These are phyloP conservation scores for Yueomyces sp. DNA, from an alignment of 805 yeast species.

Conservation along the genomic window DNA sequence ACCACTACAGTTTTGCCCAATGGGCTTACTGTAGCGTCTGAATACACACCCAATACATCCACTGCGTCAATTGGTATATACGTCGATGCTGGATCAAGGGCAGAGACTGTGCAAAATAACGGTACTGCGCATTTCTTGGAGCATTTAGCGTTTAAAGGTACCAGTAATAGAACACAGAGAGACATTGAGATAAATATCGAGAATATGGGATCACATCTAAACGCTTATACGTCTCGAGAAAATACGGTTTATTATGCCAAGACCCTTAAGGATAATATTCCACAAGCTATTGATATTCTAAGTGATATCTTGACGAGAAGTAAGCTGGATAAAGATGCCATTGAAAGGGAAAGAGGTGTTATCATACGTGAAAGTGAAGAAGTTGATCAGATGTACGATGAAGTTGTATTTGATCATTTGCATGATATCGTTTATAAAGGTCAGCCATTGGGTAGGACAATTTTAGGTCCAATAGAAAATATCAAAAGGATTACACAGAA, in stretches of 20 bases:
- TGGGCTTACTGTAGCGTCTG: slow-evolving; percentile 92
- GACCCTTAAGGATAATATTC: slow-evolving; percentile 66
- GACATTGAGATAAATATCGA: slow-evolving; percentile 87
- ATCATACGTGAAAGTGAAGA: slow-evolving; percentile 94
- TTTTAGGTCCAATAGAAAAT: slow-evolving; percentile 84
- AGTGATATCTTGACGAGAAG: slow-evolving; percentile 84
- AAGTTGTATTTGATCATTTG: slow-evolving; percentile 91
- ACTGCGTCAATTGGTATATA: slow-evolving; percentile 98
- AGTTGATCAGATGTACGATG: slow-evolving; percentile 97
- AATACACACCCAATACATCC: slow-evolving; percentile 68
- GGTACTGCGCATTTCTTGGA: slow-evolving; percentile 98
- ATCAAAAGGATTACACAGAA: slow-evolving; percentile 65
- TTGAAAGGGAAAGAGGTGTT: slow-evolving; percentile 93
- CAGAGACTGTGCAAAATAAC: slow-evolving; percentile 69
- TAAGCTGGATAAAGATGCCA: slow-evolving; percentile 66
- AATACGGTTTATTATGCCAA: slow-evolving; percentile 95
- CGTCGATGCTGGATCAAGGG: slow-evolving; percentile 97
- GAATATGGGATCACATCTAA: slow-evolving; percentile 90
- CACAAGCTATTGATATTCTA: slow-evolving; percentile 74
- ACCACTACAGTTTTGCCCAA: slow-evolving; percentile 68
- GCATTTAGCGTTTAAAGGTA: slow-evolving; percentile 94
- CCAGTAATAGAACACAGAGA: slow-evolving; percentile 64
- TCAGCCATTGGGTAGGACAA: slow-evolving; percentile 93
- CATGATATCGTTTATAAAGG: slow-evolving; percentile 84
- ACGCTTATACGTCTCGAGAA: slow-evolving; percentile 97